Base-by-base conservation (phyloP, 169 alveolate species). In the Plasmodium knowlesi region DNA sequence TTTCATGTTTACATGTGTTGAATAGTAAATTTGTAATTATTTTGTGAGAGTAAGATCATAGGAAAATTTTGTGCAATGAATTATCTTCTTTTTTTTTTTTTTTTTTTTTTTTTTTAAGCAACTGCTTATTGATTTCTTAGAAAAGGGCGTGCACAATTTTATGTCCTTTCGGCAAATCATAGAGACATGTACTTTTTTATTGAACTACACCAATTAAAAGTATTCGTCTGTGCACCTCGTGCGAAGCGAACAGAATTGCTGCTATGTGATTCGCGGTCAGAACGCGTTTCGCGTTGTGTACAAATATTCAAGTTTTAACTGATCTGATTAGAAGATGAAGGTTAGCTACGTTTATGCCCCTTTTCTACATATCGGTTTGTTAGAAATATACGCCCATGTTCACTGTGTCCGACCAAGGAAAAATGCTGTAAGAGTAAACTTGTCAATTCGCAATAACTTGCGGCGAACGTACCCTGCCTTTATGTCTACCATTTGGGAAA, bases 1-100 rank as follows among this genome's bases (percentile, higher is more conserved):
- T 25, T 25, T 19, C 0, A 61, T 61, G 57, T 28, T 34, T 78
- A 78, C 54, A 34, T 78, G 53, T 41, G 53, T 41, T 78, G 57
- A 39, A 39, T 78, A 78, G 84, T 41, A 78, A 78, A 14, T 41
- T 32, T 41, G 84, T 78, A 41, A 78, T 41, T 41, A 39, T 78
- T 12, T 78, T 39, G 84, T 78, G 72, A 78, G 84, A 34, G 84
- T 78, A 78, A 78, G 84, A 19, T 39, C 43, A 78, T 78, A 78
- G 84, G 16, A 32, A 78, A 78, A 10, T 78, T 41, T 78, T 78
- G 84, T 78, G 30, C 84, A 78, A 32, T 22, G 2, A 41, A 10
- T 16, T 22, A 19, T 19, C 3, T 61, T 61, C 9, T n/a, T 61
- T 61, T 61, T 61, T 61, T 61, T 61, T 61, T 61, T 61, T n/a